These are phyloP conservation scores for Penicillium occitanis DNA, from an alignment of 2,329 filamentous ascomycete species.

Conservation along the genomic window DNA sequence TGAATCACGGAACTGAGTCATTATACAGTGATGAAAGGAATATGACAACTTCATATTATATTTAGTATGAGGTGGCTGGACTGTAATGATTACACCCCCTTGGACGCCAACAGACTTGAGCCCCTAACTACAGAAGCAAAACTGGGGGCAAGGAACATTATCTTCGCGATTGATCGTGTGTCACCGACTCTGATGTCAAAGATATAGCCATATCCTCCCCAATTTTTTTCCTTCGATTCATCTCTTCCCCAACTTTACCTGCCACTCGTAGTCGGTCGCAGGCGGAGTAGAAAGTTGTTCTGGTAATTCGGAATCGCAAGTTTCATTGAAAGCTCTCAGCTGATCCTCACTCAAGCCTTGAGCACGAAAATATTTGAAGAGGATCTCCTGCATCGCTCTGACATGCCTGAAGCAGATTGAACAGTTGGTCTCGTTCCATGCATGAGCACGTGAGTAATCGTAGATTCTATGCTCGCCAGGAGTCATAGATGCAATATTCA, in stretches of 20 bases:
- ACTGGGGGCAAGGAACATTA: not conserved
- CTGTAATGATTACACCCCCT: not conserved
- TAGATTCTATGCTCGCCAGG: constrained; percentile 5
- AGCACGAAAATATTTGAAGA: not conserved
- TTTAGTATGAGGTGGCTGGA: not conserved
- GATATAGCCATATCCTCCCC: not conserved
- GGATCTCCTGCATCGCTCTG: not conserved
- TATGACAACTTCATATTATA: not conserved
- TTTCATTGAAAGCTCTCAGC: constrained; percentile 1
- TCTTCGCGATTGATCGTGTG: not conserved
- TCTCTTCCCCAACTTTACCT: constrained; percentile 5
- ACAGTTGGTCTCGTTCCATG: not conserved
- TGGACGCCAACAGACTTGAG: not conserved
- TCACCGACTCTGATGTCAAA: not conserved
- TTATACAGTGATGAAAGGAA: not conserved
- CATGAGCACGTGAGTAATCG: constrained; percentile 2
- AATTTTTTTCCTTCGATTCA: constrained; percentile 8
- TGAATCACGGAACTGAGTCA: not conserved
- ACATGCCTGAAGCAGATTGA: not conserved
- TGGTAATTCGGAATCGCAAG: not conserved
- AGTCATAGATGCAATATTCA: not conserved
- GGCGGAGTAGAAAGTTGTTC: constrained; percentile 1
- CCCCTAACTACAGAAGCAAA: not conserved
- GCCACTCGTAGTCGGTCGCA: not conserved
- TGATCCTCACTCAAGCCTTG: not conserved